Evolutionary conservation across 495 filamentous ascomycete genomes (phyloP).

Genomic region (Xylaria palmicola): DNA sequence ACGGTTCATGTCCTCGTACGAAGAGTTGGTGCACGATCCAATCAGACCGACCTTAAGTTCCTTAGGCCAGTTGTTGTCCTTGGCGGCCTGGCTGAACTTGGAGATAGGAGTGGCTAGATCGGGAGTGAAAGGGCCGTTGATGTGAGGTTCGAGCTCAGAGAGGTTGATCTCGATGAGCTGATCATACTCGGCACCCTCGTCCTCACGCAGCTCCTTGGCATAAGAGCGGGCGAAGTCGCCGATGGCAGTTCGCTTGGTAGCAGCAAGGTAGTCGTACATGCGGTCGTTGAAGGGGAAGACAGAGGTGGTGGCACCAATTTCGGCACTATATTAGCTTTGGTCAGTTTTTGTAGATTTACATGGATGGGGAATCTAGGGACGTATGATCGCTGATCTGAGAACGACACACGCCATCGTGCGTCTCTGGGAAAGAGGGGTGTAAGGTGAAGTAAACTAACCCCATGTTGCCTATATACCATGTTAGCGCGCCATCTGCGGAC

Average conservation of each 20-base stretch:
- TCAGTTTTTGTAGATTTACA: background rate
- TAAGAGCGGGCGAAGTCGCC: constrained; percentile 86
- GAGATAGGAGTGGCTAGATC: constrained; percentile 98
- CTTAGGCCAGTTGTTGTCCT: constrained; percentile 93
- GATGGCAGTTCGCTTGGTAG: constrained; percentile 88
- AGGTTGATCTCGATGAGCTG: constrained; percentile 96
- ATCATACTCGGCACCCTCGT: constrained; percentile 95
- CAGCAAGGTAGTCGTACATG: constrained; percentile 92
- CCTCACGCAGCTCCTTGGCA: constrained; percentile 81
- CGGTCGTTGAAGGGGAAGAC: constrained; percentile 98
- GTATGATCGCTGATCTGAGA: too few relatives aligned
- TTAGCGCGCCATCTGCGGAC: background rate
- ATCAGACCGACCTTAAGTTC: constrained; percentile 96
- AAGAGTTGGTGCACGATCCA: constrained; percentile 99
- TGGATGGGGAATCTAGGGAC: background rate
- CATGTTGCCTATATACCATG: constrained; percentile 55
- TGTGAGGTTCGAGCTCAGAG: constrained; percentile 90
- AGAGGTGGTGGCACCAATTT: constrained; percentile 97
- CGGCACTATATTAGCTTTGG: constrained; percentile 50
- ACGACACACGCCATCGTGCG: too few relatives aligned
- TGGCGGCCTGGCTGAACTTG: constrained; percentile 92
- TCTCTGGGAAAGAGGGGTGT: too few relatives aligned
- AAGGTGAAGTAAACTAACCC: constrained; percentile 36
- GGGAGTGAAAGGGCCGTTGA: constrained; percentile 99
- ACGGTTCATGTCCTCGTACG: constrained; percentile 98